A percentile compares a stretch with the other conserved stretches of the same genome.
phyloP scores from a whole-genome alignment of 177 flowering plant species.

The Vitis hybrid region DNA sequence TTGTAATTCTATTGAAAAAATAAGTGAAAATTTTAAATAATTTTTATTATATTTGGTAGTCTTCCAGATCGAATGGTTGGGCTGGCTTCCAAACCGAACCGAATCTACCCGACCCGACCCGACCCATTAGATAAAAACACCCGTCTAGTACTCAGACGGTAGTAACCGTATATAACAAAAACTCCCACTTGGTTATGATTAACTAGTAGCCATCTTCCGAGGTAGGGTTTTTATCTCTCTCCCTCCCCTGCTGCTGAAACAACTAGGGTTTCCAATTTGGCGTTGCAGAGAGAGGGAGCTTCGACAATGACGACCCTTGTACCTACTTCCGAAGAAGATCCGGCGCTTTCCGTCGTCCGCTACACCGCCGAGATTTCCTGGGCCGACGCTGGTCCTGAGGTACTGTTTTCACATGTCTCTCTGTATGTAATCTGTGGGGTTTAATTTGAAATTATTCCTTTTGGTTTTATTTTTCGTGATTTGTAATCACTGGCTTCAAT shows the following conservation, averaged over 20 bases:
- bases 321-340: constrained; percentile 87
- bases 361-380: constrained; percentile 85
- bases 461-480: neutral
- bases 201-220: neutral
- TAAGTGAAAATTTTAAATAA: no score
- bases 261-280: constrained; percentile 1
- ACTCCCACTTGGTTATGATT: neutral
- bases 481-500: no score
- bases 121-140: no score
- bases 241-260: neutral
- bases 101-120: no score
- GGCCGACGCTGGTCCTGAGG: constrained; percentile 99
- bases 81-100: no score
- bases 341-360: constrained; percentile 74
- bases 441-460: neutral
- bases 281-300: constrained; percentile 19
- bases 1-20: no score
- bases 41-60: no score
- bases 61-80: no score
- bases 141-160: neutral
- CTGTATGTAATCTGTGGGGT: neutral
- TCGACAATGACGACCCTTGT: constrained; percentile 76
- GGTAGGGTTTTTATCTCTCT: constrained; percentile 14
- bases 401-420: constrained; percentile 15
- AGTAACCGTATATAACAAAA: neutral